A percentile compares a stretch with the other conserved stretches of the same genome.
phyloP scores from a whole-genome alignment of 768 basidiomycete species.

The Auriscalpium microsporum region DNA sequence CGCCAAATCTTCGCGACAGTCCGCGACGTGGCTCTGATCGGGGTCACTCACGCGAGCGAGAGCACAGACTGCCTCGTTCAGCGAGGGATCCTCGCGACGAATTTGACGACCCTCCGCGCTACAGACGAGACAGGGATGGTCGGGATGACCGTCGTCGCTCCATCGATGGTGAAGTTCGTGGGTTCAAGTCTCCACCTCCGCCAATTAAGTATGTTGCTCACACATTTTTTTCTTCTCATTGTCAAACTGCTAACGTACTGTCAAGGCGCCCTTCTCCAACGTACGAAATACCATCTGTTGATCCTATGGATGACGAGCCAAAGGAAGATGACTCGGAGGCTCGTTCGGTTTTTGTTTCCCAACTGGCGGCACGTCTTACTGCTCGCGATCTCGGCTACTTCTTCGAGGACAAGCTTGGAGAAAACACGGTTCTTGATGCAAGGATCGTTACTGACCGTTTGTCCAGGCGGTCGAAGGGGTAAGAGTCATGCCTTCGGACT shows the following conservation, averaged over 20 bases:
- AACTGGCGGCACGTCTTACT: constrained; percentile 93
- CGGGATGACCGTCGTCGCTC: constrained; percentile 33
- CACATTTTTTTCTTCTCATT: neutral
- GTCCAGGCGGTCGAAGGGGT: constrained; percentile 98
- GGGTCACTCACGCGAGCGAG: constrained; percentile 43
- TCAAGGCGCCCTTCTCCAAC: constrained; percentile 61
- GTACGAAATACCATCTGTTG: constrained; percentile 58
- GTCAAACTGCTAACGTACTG: neutral
- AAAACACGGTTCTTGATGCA: constrained; percentile 90
- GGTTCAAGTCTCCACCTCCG: constrained; percentile 26
- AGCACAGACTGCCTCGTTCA: constrained; percentile 32
- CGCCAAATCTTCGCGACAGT: constrained; percentile 39
- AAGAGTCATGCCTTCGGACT: neutral
- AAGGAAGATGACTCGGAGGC: constrained; percentile 96
- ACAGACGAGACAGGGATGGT: constrained; percentile 34
- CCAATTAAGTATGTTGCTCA: constrained; percentile 35
- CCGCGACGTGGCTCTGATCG: constrained; percentile 38
- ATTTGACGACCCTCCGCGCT: constrained; percentile 45
- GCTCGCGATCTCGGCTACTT: constrained; percentile 97
- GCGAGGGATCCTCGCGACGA: constrained; percentile 53
- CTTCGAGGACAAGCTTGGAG: constrained; percentile 95
- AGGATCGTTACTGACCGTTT: constrained; percentile 93
- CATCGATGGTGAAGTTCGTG: constrained; percentile 33
- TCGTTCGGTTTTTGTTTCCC: constrained; percentile 97
- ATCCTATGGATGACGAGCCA: constrained; percentile 78